phyloP scores from a whole-genome alignment of 768 basidiomycete species.

The Clitopilus hobsonii region DNA sequence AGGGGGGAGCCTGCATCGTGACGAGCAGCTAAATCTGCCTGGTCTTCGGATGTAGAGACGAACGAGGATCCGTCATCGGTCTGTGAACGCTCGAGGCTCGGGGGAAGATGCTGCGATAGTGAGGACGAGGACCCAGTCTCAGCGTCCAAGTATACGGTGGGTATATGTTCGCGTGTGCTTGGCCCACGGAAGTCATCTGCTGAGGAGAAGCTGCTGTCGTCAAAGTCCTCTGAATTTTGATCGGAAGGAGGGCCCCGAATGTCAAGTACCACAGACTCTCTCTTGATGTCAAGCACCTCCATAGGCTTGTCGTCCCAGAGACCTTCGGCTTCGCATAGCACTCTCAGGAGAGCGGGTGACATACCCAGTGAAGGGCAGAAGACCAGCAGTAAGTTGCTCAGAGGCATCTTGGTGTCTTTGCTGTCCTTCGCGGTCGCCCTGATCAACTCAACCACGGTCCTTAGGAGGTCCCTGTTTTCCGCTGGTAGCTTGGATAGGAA shows the following conservation, averaged over 20 bases:
- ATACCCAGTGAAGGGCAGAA: conserved; percentile 85
- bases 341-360: conserved; percentile 66
- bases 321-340: conserved; percentile 64
- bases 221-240: conserved; percentile 5
- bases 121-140: conserved; percentile 10
- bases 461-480: conserved; percentile 82
- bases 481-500: conserved; percentile 67
- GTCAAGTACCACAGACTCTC: conserved; percentile 19
- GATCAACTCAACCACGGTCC: conserved; percentile 78
- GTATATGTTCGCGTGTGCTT: conserved; percentile 16
- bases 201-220: conserved; percentile 21
- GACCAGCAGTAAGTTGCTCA: conserved; percentile 83
- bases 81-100: conserved; percentile 11
- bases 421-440: conserved; percentile 63
- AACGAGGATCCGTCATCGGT: conserved; percentile 19
- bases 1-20: conserved; percentile 29
- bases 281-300: conserved; percentile 26
- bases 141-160: conserved; percentile 35
- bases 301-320: conserved; percentile 50
- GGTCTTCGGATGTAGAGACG: conserved; percentile 26
- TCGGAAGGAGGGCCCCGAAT: conserved; percentile 18
- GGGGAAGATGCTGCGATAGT: conserved; percentile 21
- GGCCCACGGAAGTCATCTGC: conserved; percentile 18
- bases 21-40: conserved; percentile 11
- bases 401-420: conserved; percentile 85